Evolutionary conservation across 352 stramenopile genomes (phyloP), one percentile per base, ranked within the genome.

Genomic region (Globisporangium barbulae): DNA sequence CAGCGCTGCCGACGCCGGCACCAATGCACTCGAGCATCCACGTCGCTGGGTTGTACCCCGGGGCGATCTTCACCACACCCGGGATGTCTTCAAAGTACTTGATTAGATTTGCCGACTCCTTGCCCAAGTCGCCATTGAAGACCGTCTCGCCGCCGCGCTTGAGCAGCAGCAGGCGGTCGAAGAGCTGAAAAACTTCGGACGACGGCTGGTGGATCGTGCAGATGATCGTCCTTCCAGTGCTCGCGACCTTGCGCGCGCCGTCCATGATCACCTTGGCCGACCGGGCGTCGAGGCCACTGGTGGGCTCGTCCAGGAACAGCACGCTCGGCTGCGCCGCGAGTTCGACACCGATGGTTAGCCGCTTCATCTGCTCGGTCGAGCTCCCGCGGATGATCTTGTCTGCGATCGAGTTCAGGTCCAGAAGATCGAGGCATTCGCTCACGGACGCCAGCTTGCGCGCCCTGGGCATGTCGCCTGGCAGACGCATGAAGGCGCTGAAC

Each of bases 221-320:
- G 25, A 28, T 28, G 25, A 28, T 28, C 25, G 25, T 28, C 25
- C 25, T 28, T 28, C 25, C 25, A 1, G 41, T 15, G 39, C 39
- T 44, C 3, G 91, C 89, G 31, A 97, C 81, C 49, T 96, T 93
- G 61, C 93, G 90, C 12, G 97, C 77, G 0, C 93, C 79, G 25
- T 96, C 78, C 68, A 98, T 93, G 37, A 98, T 75, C 48, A 93
- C 70, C 49, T 97, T 86, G 22, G 94, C 93, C 6, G 77, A 84
- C 39, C 82, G 90, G 5, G 83, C 83, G 64, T 98, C 94, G 2
- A 98, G 66, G 22, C 93, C 93, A 41, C 76, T 94, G 19, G 88
- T 98, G 7, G 90, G 90, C 60, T 98, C 90, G 65, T 98, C 92
- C 5, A 92, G 59, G 69, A 98, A 97, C 10, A 98, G 59, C 44